Evolutionary conservation across 176 grass and related monocot species (phyloP).

Genomic region (Juncus effusus): DNA sequence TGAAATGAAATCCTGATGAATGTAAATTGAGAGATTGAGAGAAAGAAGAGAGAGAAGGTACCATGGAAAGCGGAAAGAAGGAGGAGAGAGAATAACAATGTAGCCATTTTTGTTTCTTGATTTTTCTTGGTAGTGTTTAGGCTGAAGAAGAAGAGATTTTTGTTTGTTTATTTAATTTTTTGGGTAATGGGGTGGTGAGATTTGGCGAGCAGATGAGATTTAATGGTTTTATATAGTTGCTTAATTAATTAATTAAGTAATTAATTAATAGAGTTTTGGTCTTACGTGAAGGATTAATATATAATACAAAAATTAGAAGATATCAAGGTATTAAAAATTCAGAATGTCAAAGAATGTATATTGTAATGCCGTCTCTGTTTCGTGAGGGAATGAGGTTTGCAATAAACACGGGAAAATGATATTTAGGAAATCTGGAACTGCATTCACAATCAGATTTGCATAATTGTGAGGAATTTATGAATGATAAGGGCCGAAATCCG

Average conservation of each 20-base stretch:
- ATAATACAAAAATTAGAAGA: too few species aligned
- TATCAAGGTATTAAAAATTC: too few species aligned
- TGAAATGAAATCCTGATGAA: not conserved
- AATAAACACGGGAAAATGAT: too few species aligned
- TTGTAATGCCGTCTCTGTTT: too few species aligned
- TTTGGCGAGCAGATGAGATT: not conserved
- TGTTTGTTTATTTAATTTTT: not conserved
- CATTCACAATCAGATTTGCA: too few species aligned
- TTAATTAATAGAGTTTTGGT: not conserved
- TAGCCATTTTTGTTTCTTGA: conserved; percentile 21
- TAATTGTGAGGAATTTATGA: too few species aligned
- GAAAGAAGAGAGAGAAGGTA: conserved; percentile 22
- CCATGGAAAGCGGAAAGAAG: conserved; percentile 27
- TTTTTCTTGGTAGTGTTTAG: conserved; percentile 9
- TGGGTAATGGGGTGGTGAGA: not conserved
- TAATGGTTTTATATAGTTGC: not conserved
- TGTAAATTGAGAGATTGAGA: not conserved
- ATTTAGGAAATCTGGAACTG: too few species aligned
- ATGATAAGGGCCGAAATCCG: too few species aligned
- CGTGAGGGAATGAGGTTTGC: too few species aligned
- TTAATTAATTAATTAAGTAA: not conserved
- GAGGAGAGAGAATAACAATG: not conserved
- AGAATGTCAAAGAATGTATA: too few species aligned
- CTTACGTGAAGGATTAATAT: too few species aligned
- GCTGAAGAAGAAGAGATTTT: not conserved